A percentile compares a stretch with the other conserved stretches of the same genome.
phyloP scores from a whole-genome alignment of 1,284 basidiomycete genomes.

The Termitomyces sp. region DNA sequence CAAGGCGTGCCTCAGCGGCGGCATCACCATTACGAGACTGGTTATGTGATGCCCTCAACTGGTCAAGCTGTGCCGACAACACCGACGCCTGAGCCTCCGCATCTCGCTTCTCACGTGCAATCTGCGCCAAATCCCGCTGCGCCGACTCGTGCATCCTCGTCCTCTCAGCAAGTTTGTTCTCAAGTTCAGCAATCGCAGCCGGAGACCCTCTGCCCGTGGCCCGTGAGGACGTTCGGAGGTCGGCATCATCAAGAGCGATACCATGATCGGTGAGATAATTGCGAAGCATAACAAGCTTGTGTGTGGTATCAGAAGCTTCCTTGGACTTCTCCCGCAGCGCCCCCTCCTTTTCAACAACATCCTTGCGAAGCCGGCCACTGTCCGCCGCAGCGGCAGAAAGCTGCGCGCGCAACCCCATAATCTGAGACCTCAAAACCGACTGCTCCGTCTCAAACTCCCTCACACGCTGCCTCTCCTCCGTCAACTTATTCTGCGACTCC shows the following conservation, averaged over 20 bases:
- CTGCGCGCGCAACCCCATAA: conserved; percentile 75
- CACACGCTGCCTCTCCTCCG: conserved; percentile 63
- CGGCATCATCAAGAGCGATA: conserved; percentile 69
- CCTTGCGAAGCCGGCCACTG: conserved; percentile 65
- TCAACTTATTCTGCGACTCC: conserved; percentile 64
- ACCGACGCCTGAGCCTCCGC: conserved; percentile 64
- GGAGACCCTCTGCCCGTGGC: conserved; percentile 43
- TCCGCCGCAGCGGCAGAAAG: conserved; percentile 72
- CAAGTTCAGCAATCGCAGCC: conserved; percentile 62
- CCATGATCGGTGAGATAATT: conserved; percentile 89
- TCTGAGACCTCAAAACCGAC: conserved; percentile 68
- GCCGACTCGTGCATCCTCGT: conserved; percentile 69
- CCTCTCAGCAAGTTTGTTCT: conserved; percentile 69
- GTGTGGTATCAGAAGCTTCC: conserved; percentile 67
- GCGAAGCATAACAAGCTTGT: conserved; percentile 79
- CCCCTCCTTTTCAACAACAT: conserved; percentile 64
- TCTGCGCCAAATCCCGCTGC: conserved; percentile 65
- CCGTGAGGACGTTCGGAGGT: conserved; percentile 43
- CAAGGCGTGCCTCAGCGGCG: conserved; percentile 52
- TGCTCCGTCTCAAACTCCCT: conserved; percentile 70
- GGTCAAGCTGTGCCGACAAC: conserved; percentile 65
- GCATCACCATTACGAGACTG: conserved; percentile 36
- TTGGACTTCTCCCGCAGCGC: conserved; percentile 65
- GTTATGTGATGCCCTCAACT: conserved; percentile 50
- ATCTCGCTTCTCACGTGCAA: conserved; percentile 63